Base-by-base conservation (phyloP, 202 grass and related monocot species). In the Miscanthus sacchariflorus region DNA sequence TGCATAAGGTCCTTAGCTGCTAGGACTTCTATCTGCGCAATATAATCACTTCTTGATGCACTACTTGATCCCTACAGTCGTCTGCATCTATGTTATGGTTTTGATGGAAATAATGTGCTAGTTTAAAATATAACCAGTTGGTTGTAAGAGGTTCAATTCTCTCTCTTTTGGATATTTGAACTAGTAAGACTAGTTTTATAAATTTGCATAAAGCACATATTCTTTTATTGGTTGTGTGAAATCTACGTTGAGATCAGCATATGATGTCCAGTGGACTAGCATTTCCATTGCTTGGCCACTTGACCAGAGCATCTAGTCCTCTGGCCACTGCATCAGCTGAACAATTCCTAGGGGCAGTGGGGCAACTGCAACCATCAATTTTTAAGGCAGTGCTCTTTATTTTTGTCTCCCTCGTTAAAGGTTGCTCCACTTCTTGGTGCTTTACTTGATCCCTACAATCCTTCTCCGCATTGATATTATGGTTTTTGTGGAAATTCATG, bases 31-130 rank as follows among this genome's bases (percentile, higher is more conserved):
- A 33, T 33, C 30, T 33, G 30, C 33, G 27, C 46, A 87, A 83
- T 21, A 24, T 18, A 45, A 24, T 52, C 18, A 42, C 84, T 64
- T 85, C 18, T 61, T 64, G 77, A 59, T 86, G 48, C 78, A 72
- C 39, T 68, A 15, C 11, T 78, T 42, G n/a, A 65, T 83, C 14
- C 64, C 13, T 68, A 10, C 56, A 44, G 45, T 67, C 50, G 3
- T 49, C 2, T 25, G 30, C 40, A 69, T 46, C 0, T 13, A 44
- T 72, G 19, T 3, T 80, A 70, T 30, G 30, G 15, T 15, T 68
- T 46, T 25, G 14, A 27, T 15, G 76, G 56, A 24, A 40, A 12
- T 75, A 4, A 0, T 33, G 6, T n/a, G 4, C 68, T 69, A 73
- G 7, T 19, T 36, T 28, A 42, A 38, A 42, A 7, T 7, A 52